phyloP scores from a whole-genome alignment of 2,329 filamentous ascomycete genomes.

The Phialophora verrucosa region DNA sequence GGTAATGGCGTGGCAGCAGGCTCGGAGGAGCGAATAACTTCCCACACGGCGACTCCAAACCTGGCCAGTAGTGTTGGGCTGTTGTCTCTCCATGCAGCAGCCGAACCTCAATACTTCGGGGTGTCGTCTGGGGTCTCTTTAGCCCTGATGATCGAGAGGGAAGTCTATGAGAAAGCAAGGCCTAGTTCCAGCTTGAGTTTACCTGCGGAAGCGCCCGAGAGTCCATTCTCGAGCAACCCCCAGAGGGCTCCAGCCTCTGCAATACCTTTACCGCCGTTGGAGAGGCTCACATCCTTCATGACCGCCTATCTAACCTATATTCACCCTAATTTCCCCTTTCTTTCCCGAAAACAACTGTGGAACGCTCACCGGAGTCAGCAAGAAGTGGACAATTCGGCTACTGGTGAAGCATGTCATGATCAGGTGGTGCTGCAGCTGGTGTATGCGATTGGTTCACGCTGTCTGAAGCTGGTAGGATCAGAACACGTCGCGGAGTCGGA shows the following conservation, averaged over 20 bases:
- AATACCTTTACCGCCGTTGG: constrained; percentile 5
- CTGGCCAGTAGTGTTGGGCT: constrained; percentile 20
- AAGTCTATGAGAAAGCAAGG: constrained; percentile 17
- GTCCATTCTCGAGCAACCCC: constrained; percentile 17
- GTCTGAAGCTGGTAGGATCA: constrained; percentile 22
- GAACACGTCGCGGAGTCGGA: constrained; percentile 3
- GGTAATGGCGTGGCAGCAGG: not conserved
- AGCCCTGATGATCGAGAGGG: constrained; percentile 20
- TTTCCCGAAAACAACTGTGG: constrained; percentile 15
- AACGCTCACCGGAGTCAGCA: constrained; percentile 6
- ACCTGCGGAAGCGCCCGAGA: constrained; percentile 12
- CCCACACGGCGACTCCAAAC: constrained; percentile 10
- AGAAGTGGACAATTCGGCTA: not conserved
- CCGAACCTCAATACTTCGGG: constrained; percentile 28
- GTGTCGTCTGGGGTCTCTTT: constrained; percentile 22
- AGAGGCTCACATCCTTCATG: constrained; percentile 11
- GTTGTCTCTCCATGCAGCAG: constrained; percentile 22
- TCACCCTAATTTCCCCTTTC: constrained; percentile 26
- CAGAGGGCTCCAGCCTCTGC: not conserved
- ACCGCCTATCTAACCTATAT: constrained; percentile 20
- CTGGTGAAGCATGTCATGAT: constrained; percentile 10
- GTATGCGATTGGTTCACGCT: constrained; percentile 27
- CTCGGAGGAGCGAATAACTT: constrained; percentile 2
- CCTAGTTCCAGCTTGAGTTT: constrained; percentile 9
- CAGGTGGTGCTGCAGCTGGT: constrained; percentile 16